Percentiles rank a stretch among this genome's conserved stretches.
Conservation (phyloP, 1,139 yeast genomes). For the Pichia terricola region DNA sequence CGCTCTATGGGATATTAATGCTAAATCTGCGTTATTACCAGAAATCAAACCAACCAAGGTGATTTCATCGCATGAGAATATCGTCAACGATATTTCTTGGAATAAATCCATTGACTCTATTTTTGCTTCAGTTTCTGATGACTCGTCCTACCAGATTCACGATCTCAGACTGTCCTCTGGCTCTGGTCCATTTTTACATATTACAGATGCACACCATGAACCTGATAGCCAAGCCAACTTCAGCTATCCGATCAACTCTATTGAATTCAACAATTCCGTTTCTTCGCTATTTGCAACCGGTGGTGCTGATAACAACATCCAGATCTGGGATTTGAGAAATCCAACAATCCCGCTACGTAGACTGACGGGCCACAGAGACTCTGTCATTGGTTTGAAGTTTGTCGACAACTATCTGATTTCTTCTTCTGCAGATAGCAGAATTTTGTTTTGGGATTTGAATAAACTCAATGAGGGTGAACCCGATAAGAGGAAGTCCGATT, state of each 20-base stretch:
- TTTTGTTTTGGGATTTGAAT: slow-evolving; percentile 42
- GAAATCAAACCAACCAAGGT: slow-evolving; percentile 31
- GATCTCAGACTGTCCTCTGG: slow-evolving; percentile 44
- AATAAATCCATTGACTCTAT: slow-evolving; percentile 35
- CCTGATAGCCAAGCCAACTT: slow-evolving; percentile 19
- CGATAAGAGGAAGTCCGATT: slow-evolving; percentile 27
- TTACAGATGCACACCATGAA: slow-evolving; percentile 30
- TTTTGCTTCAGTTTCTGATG: slow-evolving; percentile 71
- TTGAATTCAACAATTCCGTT: slow-evolving; percentile 39
- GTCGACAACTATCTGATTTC: slow-evolving; percentile 33
- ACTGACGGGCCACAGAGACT: slow-evolving; percentile 38
- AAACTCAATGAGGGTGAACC: slow-evolving; percentile 36
- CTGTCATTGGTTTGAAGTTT: slow-evolving; percentile 24
- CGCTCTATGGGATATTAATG: slow-evolving; percentile 58
- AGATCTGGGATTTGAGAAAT: slow-evolving; percentile 43
- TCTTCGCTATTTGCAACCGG: slow-evolving; percentile 39
- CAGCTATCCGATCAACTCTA: slow-evolving; percentile 31
- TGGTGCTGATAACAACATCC: slow-evolving; percentile 43
- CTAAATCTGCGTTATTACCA: slow-evolving; percentile 18
- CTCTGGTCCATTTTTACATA: slow-evolving; percentile 36
- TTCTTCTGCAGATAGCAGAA: slow-evolving; percentile 42
- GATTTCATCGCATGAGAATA: slow-evolving; percentile 39
- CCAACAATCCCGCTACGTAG: slow-evolving; percentile 37
- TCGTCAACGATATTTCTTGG: slow-evolving; percentile 51
- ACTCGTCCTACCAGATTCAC: slow-evolving; percentile 52